These are phyloP conservation scores for Combretum micranthum DNA, from an alignment of 345 rosid genomes.

Conservation along the genomic window DNA sequence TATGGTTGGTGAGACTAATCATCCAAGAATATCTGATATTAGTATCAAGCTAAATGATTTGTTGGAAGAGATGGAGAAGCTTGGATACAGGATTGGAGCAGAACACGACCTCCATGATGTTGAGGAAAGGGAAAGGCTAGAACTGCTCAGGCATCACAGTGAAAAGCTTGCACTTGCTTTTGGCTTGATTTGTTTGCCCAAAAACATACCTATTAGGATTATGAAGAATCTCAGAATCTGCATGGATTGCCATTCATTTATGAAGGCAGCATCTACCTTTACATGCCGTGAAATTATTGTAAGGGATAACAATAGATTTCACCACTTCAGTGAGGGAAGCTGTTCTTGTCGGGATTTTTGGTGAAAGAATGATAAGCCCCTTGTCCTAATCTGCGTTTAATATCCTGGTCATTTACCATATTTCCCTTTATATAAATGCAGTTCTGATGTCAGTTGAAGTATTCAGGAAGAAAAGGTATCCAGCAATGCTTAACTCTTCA, in stretches of 20 bases:
- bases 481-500: too few relatives aligned
- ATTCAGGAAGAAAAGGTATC: too few relatives aligned
- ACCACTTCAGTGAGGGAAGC: constrained; percentile 49
- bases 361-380: constrained; percentile 24
- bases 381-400: too few relatives aligned
- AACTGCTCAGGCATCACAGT: constrained; percentile 55
- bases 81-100: constrained; percentile 42
- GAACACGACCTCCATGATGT: constrained; percentile 55
- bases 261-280: constrained; percentile 52
- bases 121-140: constrained; percentile 43
- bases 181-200: constrained; percentile 45
- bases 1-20: constrained; percentile 49
- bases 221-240: constrained; percentile 76
- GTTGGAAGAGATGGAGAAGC: constrained; percentile 36
- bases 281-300: constrained; percentile 47
- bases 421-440: too few relatives aligned
- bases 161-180: constrained; percentile 67
- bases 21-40: constrained; percentile 53
- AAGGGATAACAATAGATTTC: constrained; percentile 66
- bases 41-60: constrained; percentile 36
- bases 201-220: constrained; percentile 42
- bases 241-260: constrained; percentile 76
- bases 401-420: too few relatives aligned
- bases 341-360: constrained; percentile 74
- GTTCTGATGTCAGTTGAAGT: too few relatives aligned